Base-by-base conservation (phyloP, 257 asterid species). In the Jacaranda copaia region DNA sequence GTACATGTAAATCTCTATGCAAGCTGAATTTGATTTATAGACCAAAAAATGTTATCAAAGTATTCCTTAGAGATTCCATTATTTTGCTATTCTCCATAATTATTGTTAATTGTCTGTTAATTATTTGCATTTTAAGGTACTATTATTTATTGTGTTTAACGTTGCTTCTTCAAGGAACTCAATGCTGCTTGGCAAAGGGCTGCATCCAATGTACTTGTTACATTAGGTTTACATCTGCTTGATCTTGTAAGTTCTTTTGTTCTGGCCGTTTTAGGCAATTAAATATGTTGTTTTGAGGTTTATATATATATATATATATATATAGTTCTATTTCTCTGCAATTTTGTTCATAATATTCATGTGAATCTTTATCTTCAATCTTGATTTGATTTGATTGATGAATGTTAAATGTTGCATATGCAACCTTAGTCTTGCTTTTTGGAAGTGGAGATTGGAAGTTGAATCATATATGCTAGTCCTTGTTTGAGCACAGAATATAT, bases 141-240 rank as follows among this genome's bases (percentile, higher is more conserved):
- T 40, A 15, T 43, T 51, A 16, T 59, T 53, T 51, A 1, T 13
- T 36, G 36, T 49, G 20, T 72, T 57, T 32, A 56, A 65, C 68
- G 53, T 61, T 32, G 62, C 81, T 68, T 82, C 70, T 25, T 84
- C 68, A 75, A 95, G 99, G 99, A 93, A 84, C 86, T 93, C 59
- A 87, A 90, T 70, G 92, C 97, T 73, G 98, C 89, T 69, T 96
- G 99, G 99, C 99, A 91, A 86, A 93, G 93, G 87, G 97, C 99
- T 85, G 99, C 98, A 15, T 91, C 93, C 18, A 83, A 92, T 75
- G 94, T 96, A 63, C 97, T 96, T 71, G 98, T 96, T 78, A 93
- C 99, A 8, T 83, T 96, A 70, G 98, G 98, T 85, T 90, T 87
- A 68, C 99, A 96, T 83, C 78, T 93, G 72, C 99, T 97, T 73